Evolutionary conservation across 2,329 filamentous ascomycete species (phyloP), one percentile per base, ranked within the genome.

Genomic region (Cladophialophora immunda): DNA sequence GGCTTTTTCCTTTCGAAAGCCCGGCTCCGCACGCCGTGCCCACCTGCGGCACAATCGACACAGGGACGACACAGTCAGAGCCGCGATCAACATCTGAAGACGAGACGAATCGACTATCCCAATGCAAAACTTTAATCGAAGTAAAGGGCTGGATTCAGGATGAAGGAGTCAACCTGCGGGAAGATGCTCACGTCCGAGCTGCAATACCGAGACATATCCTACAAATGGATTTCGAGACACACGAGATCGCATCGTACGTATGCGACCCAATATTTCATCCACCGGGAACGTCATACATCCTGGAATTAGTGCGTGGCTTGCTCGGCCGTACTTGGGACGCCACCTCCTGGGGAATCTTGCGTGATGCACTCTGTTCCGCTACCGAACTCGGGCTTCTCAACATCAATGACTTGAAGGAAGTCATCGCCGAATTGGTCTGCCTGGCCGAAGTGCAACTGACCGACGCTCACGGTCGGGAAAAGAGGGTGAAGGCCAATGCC

Each of bases 261-360:
- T 58, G 62, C 32, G 71, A 72, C 34, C 71, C 71, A 11, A 59
- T 30, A 13, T 69, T 71, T 52, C 70, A 73, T 58, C 68, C 68
- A 25, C 38, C 68, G 1, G 70, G 69, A 6, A 63, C 68, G 41
- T 69, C 69, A 32, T 68, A 60, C 61, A 68, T 62, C 62, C 52
- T 32, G 30, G 50, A 64, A 56, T 61, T 66, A 30, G 19, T 64
- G 11, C 56, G 59, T n/a, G 41, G 32, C 29, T 27, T 66, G 4
- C 19, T 66, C 22, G 22, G 15, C 29, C 60, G 30, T 32, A 38
- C 56, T 17, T 68, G 67, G 67, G 45, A 58, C 22, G 38, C 30
- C 6, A 17, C 61, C 34, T 62, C 58, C 17, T 69, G 65, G 68
- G 45, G 59, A 22, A 30, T 56, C 52, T 8, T 69, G n/a, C 53